Base-by-base conservation (phyloP, 768 basidiomycete genomes). In the Boletus barrowsii region DNA sequence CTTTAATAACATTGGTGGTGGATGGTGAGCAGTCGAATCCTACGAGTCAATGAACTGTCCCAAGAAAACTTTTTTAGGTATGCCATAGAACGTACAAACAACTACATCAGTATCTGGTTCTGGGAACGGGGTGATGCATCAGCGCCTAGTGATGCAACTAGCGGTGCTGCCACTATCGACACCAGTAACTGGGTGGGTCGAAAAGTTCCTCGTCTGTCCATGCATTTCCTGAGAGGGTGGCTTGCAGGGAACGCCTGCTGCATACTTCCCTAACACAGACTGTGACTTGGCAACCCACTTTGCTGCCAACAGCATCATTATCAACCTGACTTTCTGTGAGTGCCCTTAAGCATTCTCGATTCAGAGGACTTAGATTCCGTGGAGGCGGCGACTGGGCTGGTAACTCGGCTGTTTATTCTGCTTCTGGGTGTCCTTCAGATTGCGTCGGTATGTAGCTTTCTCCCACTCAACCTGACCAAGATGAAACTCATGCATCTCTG, bases 31-130 rank as follows among this genome's bases (percentile, higher is more conserved):
- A 0, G 22, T 36, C n/a, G n/a, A 2, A 3, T 45, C 29, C 45
- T 24, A 7, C 22, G 2, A n/a, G 29, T 20, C 10, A 15, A 46
- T 13, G n/a, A 10, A 17, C 7, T 8, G 10, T 20, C 37, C 48
- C 39, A 50, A 15, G 20, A 24, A 20, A 5, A 9, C 8, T 11
- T 2, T n/a, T 30, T n/a, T 20, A 67, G 73, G 73, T 79, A 75
- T 54, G 77, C 75, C 11, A 59, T 74, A 20, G 70, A 73, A 43
- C 69, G 73, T 41, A 73, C 71, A 7, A 18, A 60, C 17, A 30
- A 49, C 17, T 70, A 69, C 49, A 73, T 79, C 10, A 70, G 68
- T 35, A 51, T 77, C 41, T 78, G 72, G 68, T 77, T 74, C 61
- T 78, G 78, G 75, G 69, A 70, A 43, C 63, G 75, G 14, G 51